Base-by-base conservation (phyloP, 2,329 filamentous ascomycete species). In the Samsoniella hepiali region DNA sequence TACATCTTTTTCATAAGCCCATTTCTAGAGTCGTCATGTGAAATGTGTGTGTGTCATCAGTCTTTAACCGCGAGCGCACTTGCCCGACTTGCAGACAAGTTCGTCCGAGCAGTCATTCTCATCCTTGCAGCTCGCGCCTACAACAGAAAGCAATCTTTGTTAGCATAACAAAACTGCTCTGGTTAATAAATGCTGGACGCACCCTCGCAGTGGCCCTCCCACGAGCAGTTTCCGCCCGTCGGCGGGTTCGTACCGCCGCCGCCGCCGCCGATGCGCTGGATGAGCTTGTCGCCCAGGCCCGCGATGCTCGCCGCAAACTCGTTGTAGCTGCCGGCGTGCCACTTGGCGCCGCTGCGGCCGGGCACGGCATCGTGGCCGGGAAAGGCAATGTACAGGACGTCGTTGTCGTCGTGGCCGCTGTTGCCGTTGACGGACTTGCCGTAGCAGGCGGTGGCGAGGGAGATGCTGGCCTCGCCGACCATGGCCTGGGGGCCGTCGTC, bases 331-430 rank as follows among this genome's bases (percentile, higher is more conserved):
- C 71, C 69, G 0, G 85, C 83, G 9, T 74, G 73, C 86, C 86
- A 89, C 36, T 80, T 74, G 0, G 86, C 86, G 27, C 78, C 78
- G 2, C 73, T 70, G 13, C 76, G 72, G 1, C 85, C 85, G 0
- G 85, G 84, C 0, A 87, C 82, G 1, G 87, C 85, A 6, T 82
- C 79, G 0, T 72, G 63, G 1, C 85, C 85, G 0, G 76, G 76
- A 69, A 89, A 89, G 0, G 83, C 87, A 56, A 89, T 77, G 71
- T 84, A 89, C 42, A 89, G 72, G 0, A 89, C 83, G 70, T 89
- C 85, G 40, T 84, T 78, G 17, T 76, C 72, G 47, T 78, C 78
- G 71, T 88, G 81, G 1, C 87, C 86, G 61, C 73, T 76, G 70
- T 87, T 75, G 3, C 86, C 87, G 44, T 75, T 83, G 38, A 89